Evolutionary conservation across 495 filamentous ascomycete species (phyloP).

Genomic region (Lichina pygmaea): DNA sequence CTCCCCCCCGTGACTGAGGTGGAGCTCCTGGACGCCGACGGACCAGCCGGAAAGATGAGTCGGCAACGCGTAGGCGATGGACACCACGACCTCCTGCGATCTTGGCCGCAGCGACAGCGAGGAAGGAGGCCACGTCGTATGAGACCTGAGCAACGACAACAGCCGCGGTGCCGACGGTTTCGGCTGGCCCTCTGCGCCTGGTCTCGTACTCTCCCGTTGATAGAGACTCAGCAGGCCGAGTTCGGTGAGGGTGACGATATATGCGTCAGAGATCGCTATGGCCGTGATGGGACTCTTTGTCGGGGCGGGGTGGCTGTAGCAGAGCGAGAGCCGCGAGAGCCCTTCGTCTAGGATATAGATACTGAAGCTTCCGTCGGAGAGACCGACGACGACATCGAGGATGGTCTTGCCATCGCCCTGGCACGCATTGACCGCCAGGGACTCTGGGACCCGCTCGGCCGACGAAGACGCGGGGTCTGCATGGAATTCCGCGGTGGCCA

Average conservation of each 20-base stretch:
- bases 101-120: constrained; percentile 48
- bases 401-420: constrained; percentile 8
- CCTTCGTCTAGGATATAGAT: constrained; percentile 31
- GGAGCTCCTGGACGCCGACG: constrained; percentile 69
- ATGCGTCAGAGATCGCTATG: constrained; percentile 49
- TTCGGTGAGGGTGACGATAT: constrained; percentile 49
- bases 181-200: background rate
- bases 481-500: constrained; percentile 18
- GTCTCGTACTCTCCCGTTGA: constrained; percentile 1
- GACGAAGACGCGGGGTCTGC: constrained; percentile 9
- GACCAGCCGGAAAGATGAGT: constrained; percentile 53
- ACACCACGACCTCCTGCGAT: constrained; percentile 33
- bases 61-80: constrained; percentile 60
- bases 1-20: constrained; percentile 25
- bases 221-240: constrained; percentile 52
- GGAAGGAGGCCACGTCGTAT: constrained; percentile 52
- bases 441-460: constrained; percentile 24
- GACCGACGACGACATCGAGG: constrained; percentile 41
- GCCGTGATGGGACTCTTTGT: constrained; percentile 41
- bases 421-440: constrained; percentile 32
- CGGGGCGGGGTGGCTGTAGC: constrained; percentile 26
- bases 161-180: constrained; percentile 21
- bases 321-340: constrained; percentile 15
- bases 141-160: constrained; percentile 57
- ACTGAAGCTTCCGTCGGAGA: constrained; percentile 45